Conservation (phyloP, 768 basidiomycete genomes). For the Pleurotus giganteus region DNA sequence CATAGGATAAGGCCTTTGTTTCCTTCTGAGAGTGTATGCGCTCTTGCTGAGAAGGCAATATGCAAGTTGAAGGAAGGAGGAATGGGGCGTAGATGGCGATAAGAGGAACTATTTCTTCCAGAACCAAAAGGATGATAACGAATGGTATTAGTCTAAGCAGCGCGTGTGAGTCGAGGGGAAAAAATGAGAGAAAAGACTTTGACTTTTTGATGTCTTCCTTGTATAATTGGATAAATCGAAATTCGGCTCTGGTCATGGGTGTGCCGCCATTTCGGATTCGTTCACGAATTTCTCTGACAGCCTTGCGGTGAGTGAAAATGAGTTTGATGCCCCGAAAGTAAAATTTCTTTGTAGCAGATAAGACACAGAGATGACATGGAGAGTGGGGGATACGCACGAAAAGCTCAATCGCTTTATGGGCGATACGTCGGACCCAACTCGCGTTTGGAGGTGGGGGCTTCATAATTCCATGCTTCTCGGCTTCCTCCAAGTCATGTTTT, state of each 20-base stretch:
- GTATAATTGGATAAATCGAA: slow-evolving; percentile 65
- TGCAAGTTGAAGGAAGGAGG: slow-evolving; percentile 83
- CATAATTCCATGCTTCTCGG: slow-evolving; percentile 67
- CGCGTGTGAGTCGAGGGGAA: not conserved
- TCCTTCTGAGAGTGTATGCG: slow-evolving; percentile 58
- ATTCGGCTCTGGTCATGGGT: slow-evolving; percentile 65
- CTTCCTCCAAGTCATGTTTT: slow-evolving; percentile 62
- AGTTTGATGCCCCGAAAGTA: slow-evolving; percentile 76
- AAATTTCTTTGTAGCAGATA: slow-evolving; percentile 63
- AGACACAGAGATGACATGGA: slow-evolving; percentile 7
- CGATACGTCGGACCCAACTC: slow-evolving; percentile 47
- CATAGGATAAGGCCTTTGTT: slow-evolving; percentile 35
- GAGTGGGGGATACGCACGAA: slow-evolving; percentile 28
- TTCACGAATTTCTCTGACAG: slow-evolving; percentile 49
- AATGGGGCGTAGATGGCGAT: slow-evolving; percentile 83
- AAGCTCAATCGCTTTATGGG: slow-evolving; percentile 49
- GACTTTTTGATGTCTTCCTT: slow-evolving; percentile 71
- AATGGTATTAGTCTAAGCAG: slow-evolving; percentile 71
- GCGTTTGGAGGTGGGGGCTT: slow-evolving; percentile 63
- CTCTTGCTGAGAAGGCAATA: slow-evolving; percentile 74
- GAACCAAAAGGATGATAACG: slow-evolving; percentile 64
- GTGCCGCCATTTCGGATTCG: slow-evolving; percentile 60
- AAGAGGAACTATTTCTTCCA: slow-evolving; percentile 82
- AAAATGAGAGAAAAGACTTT: not conserved
- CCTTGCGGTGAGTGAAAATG: slow-evolving; percentile 59